phyloP scores from a whole-genome alignment of 176 grass and related monocot genomes.

The Typha latifolia region DNA sequence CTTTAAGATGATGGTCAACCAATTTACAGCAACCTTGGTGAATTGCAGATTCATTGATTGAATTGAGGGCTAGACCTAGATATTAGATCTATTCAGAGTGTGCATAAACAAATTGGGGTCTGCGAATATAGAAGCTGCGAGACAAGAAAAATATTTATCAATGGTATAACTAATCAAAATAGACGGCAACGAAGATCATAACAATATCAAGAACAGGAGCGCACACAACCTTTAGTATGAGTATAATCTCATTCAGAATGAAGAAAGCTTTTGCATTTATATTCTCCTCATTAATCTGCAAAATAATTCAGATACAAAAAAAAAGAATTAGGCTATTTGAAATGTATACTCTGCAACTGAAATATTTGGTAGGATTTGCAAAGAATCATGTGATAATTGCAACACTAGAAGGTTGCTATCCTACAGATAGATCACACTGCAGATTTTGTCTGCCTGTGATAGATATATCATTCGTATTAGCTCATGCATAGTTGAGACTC shows the following conservation, averaged over 20 bases:
- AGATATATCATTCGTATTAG: background rate
- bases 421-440: background rate
- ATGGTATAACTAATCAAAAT: background rate
- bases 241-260: conserved; percentile 93
- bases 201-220: background rate
- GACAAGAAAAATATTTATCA: background rate
- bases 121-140: background rate
- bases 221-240: conserved; percentile 59
- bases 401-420: too few species aligned
- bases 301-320: conserved; percentile 28
- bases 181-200: background rate
- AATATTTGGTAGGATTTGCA: background rate
- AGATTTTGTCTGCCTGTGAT: background rate
- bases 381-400: background rate
- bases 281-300: conserved; percentile 82
- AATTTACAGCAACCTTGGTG: too few species aligned
- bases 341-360: background rate
- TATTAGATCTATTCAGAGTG: background rate
- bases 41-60: too few species aligned
- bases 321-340: conserved; percentile 4
- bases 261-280: conserved; percentile 85
- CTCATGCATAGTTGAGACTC: background rate
- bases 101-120: background rate
- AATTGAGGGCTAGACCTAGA: background rate
- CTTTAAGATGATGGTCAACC: too few species aligned